A percentile compares a stretch with the other conserved stretches of the same genome.
Conservation (phyloP, 208 protist genomes). For the Phytomonas sp. region DNA sequence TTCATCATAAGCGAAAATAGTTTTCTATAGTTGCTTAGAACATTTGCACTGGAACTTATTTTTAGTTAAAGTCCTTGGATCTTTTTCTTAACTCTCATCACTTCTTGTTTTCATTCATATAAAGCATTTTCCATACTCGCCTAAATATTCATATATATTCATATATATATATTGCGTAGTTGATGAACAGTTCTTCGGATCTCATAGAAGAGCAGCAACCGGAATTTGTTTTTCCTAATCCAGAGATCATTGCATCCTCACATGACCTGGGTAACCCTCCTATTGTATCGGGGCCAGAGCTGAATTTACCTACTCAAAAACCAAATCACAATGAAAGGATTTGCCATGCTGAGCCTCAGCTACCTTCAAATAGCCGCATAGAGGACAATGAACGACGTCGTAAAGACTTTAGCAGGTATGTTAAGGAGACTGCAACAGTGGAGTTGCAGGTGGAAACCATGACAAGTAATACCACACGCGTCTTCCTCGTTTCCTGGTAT, state of each 20-base stretch:
- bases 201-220: background rate
- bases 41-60: background rate
- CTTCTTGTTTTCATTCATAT: background rate
- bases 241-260: background rate
- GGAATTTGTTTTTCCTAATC: background rate
- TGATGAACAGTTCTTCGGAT: background rate
- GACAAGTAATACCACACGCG: conserved; percentile 30
- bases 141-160: background rate
- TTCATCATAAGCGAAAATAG: background rate
- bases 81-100: background rate
- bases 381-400: background rate
- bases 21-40: background rate
- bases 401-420: background rate
- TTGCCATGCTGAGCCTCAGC: background rate
- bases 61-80: background rate
- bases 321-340: background rate
- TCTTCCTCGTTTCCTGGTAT: conserved; percentile 70
- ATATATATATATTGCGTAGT: background rate
- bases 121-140: background rate
- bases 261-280: background rate
- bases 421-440: conserved; percentile 3
- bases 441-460: conserved; percentile 76
- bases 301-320: background rate
- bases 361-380: background rate
- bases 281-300: background rate